These are phyloP conservation scores for Acer campestre DNA, from an alignment of 345 rosid genomes.

Conservation along the genomic window DNA sequence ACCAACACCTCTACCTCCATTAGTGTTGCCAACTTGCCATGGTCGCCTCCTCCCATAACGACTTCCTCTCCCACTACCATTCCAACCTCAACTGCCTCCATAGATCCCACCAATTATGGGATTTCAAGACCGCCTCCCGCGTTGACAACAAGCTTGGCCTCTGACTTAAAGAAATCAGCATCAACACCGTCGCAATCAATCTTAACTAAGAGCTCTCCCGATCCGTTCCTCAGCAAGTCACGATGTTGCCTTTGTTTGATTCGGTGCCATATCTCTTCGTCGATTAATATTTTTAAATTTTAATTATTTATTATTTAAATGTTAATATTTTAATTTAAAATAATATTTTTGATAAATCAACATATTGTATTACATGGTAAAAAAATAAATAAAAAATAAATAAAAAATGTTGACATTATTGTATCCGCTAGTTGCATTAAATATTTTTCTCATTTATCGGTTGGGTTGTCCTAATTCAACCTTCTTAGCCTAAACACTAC, in stretches of 20 bases:
- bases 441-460: no score
- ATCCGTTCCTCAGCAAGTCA: constrained; percentile 58
- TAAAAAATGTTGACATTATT: no score
- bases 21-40: constrained; percentile 82
- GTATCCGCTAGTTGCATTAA: no score
- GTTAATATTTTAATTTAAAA: no score
- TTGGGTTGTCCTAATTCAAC: no score
- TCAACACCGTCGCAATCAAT: constrained; percentile 51
- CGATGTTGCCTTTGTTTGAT: constrained; percentile 68
- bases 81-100: constrained; percentile 64
- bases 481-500: no score
- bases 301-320: no score
- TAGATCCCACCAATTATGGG: constrained; percentile 54
- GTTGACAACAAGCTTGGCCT: constrained; percentile 85
- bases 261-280: constrained; percentile 39
- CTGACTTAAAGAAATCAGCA: constrained; percentile 66
- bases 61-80: constrained; percentile 61
- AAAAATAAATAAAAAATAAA: no score
- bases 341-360: no score
- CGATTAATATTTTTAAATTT: no score
- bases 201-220: constrained; percentile 69
- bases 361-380: no score
- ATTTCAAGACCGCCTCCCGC: constrained; percentile 66
- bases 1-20: constrained; percentile 56
- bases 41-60: constrained; percentile 84